Conservation (phyloP, 2,329 filamentous ascomycete genomes). For the Nemania serpens region DNA sequence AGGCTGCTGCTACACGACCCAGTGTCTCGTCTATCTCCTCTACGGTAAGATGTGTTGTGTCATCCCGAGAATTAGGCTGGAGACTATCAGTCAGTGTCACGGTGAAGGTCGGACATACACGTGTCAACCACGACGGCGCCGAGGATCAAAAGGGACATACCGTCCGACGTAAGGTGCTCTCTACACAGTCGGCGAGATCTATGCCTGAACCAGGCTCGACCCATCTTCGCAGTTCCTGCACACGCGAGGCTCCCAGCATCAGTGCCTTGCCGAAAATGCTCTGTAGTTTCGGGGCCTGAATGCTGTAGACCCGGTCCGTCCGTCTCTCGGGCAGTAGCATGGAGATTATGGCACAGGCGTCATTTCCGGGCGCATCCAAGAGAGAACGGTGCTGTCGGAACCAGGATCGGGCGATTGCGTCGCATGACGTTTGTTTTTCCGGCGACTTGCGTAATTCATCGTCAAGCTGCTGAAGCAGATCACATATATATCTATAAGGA, state of each 20-base stretch:
- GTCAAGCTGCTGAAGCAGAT: constrained; percentile 72
- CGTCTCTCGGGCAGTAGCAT: constrained; percentile 76
- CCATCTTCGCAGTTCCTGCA: constrained; percentile 67
- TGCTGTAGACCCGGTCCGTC: constrained; percentile 76
- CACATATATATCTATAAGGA: constrained; percentile 72
- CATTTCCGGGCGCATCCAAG: constrained; percentile 61
- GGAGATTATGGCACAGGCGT: constrained; percentile 70
- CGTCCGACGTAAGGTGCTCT: constrained; percentile 65
- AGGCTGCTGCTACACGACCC: constrained; percentile 67
- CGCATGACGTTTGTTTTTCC: constrained; percentile 39
- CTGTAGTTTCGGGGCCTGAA: constrained; percentile 66
- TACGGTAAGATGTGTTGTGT: constrained; percentile 59
- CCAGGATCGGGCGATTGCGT: constrained; percentile 63
- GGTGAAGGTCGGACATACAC: background rate
- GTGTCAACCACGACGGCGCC: background rate
- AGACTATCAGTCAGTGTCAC: constrained; percentile 1
- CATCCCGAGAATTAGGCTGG: constrained; percentile 52
- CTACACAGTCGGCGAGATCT: constrained; percentile 75
- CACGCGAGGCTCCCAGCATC: constrained; percentile 65
- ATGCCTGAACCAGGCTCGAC: constrained; percentile 57
- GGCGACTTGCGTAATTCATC: constrained; percentile 43
- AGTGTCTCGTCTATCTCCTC: constrained; percentile 74
- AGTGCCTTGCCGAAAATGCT: constrained; percentile 70
- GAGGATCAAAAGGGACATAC: constrained; percentile 47
- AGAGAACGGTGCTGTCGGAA: constrained; percentile 65